A percentile compares a stretch with the other conserved stretches of the same genome.
phyloP scores from a whole-genome alignment of 345 rosid genomes.

The Citrus reticulata region DNA sequence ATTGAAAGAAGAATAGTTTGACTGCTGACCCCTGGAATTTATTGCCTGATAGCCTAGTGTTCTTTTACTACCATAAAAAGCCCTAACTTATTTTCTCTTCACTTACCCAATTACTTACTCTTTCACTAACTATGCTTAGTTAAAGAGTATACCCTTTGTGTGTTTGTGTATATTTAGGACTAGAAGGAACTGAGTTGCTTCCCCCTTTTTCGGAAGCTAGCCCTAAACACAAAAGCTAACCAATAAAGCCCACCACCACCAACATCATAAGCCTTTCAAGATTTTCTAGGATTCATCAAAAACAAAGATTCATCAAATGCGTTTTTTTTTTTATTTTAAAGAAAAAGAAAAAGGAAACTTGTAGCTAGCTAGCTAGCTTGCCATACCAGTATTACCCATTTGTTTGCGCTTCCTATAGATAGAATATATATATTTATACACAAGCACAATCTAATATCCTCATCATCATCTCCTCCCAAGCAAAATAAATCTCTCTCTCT shows the following conservation, averaged over 20 bases:
- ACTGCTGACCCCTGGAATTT: not conserved
- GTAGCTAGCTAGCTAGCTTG: not conserved
- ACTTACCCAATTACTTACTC: not conserved
- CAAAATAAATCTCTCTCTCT: too few species aligned
- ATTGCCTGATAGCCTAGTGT: not conserved
- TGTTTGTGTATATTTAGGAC: not conserved
- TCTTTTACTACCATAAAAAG: slow-evolving; percentile 8
- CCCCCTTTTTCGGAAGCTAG: slow-evolving; percentile 17
- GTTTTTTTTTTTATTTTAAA: too few species aligned
- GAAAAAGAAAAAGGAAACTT: slow-evolving; percentile 1
- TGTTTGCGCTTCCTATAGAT: slow-evolving; percentile 11
- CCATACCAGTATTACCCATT: slow-evolving; percentile 1
- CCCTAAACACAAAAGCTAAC: slow-evolving; percentile 3
- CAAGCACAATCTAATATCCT: too few species aligned
- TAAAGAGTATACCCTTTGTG: not conserved
- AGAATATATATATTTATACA: not conserved
- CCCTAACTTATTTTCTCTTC: slow-evolving; percentile 11
- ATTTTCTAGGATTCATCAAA: slow-evolving; percentile 35
- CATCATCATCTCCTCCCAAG: not conserved
- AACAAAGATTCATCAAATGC: not conserved
- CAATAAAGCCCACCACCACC: slow-evolving; percentile 10
- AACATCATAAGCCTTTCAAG: slow-evolving; percentile 33
- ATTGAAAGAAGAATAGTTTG: not conserved
- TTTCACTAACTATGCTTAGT: not conserved
- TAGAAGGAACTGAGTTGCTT: slow-evolving; percentile 18